These are phyloP conservation scores for Linnemannia elongata DNA, from an alignment of 192 early-diverging fungal species.

Conservation along the genomic window DNA sequence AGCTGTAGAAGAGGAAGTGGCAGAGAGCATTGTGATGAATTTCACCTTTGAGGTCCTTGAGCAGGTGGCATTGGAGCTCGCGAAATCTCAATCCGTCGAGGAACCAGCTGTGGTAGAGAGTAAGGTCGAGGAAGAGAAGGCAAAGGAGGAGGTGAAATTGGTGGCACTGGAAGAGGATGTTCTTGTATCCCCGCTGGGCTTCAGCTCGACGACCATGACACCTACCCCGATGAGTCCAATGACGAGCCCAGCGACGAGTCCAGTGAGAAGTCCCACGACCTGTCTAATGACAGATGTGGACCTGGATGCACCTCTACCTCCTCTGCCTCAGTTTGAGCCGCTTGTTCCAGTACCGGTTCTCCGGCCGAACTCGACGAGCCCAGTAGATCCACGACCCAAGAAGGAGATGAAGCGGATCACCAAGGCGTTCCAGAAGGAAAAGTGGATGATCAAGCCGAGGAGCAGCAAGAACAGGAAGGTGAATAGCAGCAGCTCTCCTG, in stretches of 20 bases:
- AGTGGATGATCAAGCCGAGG: neutral
- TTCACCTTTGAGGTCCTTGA: neutral
- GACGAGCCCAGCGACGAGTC: no score
- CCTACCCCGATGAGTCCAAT: neutral
- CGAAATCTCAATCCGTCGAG: neutral
- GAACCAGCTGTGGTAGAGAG: neutral
- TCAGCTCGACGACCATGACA: neutral
- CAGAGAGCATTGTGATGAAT: neutral
- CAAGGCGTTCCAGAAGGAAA: conserved; percentile 26
- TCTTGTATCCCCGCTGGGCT: neutral
- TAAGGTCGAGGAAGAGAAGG: neutral
- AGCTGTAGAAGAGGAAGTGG: neutral
- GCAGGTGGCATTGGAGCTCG: neutral
- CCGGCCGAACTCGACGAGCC: neutral
- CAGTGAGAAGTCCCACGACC: no score
- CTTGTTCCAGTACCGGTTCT: neutral
- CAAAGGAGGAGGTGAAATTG: neutral
- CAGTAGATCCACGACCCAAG: neutral
- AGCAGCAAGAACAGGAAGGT: conserved; percentile 4
- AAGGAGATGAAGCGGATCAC: conserved; percentile 39
- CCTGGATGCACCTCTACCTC: neutral
- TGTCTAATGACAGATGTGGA: neutral
- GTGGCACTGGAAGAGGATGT: neutral
- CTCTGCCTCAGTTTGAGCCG: neutral
- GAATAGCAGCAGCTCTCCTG: neutral